Conservation (phyloP, 164 flowering plant species). For the Umbilicus rupestris region DNA sequence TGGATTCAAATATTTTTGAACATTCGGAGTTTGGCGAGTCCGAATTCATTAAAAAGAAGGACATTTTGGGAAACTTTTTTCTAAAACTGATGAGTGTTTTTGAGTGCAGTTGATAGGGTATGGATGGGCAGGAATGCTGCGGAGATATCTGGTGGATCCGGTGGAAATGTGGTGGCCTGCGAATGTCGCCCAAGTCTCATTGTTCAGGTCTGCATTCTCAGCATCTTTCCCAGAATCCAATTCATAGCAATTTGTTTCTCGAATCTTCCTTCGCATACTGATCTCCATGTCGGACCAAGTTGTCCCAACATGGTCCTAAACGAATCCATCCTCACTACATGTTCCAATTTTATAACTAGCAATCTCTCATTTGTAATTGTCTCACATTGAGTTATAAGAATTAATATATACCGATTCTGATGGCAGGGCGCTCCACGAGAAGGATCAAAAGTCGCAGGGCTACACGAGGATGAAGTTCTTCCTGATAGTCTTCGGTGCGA, state of each 20-base stretch:
- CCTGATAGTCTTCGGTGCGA: neutral
- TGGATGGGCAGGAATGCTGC: slow-evolving; percentile 93
- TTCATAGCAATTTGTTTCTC: no score
- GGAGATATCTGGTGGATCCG: slow-evolving; percentile 72
- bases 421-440: slow-evolving; percentile 16
- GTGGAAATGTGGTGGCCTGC: slow-evolving; percentile 98
- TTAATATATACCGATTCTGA: neutral
- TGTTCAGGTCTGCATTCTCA: neutral
- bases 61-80: no score
- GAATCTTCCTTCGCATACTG: neutral
- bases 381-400: no score
- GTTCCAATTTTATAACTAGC: no score
- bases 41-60: no score
- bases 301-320: no score
- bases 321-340: no score
- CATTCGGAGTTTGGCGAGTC: no score
- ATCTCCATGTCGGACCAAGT: neutral
- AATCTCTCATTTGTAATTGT: no score
- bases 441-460: neutral
- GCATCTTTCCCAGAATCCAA: no score
- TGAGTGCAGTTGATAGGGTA: slow-evolving; percentile 68
- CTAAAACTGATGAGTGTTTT: no score
- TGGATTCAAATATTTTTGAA: no score
- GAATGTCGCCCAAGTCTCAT: slow-evolving; percentile 69
- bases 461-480: slow-evolving; percentile 3